Base-by-base conservation (phyloP, 2,329 filamentous ascomycete species). In the Fusarium papillatum region DNA sequence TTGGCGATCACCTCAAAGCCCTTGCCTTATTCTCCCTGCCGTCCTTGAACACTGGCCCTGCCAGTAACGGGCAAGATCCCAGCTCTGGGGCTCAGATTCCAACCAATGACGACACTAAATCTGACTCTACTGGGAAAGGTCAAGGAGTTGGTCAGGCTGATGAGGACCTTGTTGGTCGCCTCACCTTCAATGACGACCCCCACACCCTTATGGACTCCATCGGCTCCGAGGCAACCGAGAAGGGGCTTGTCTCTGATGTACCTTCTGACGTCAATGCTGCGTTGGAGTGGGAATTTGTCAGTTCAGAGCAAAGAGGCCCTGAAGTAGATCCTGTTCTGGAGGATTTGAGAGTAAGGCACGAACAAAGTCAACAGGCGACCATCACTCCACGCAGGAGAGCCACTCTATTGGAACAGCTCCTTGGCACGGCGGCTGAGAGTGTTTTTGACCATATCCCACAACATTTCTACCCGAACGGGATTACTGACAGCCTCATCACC, bases 121-220 rank as follows among this genome's bases (percentile, higher is more conserved):
- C 19, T 43, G 39, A 13, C 11, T n/a, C n/a, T n/a, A n/a, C n/a
- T n/a, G n/a, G n/a, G n/a, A n/a, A n/a, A n/a, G n/a, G n/a, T n/a
- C n/a, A n/a, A n/a, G n/a, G n/a, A n/a, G n/a, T n/a, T n/a, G n/a
- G n/a, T n/a, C n/a, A n/a, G n/a, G n/a, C n/a, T n/a, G n/a, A 7
- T 9, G 39, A n/a, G 5, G 5, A 13, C 1, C 39, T 43, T 11
- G 39, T 22, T 19, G 39, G 19, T 22, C n/a, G 39, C 39, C 39
- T 43, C 19, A n/a, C 10, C 3, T 43, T 43, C 39, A n/a, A 43
- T 22, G 39, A 43, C 10, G 19, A 43, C 19, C 39, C 39, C n/a
- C n/a, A n/a, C n/a, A n/a, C n/a, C n/a, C n/a, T 41, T 3, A 3
- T 11, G 9, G 39, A 41, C 1, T 4, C 19, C 5, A 5, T 5